A percentile compares a stretch with the other conserved stretches of the same genome.
phyloP scores from a whole-genome alignment of 192 early-diverging fungal species.

The Podochytrium sp. region DNA sequence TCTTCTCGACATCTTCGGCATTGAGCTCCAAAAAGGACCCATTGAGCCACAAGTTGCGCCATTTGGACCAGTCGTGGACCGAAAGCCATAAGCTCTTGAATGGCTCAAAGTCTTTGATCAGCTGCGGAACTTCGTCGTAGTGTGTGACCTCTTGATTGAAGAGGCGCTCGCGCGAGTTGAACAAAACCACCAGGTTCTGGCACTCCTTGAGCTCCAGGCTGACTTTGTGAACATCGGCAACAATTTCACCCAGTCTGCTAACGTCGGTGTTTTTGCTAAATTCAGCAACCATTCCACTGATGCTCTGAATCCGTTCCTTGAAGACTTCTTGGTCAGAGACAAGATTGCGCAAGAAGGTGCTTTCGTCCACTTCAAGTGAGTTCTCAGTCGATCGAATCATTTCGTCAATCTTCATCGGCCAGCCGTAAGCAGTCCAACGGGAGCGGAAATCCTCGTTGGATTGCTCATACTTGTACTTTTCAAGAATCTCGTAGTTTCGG shows the following conservation, averaged over 20 bases:
- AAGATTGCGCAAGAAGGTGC: constrained; percentile 54
- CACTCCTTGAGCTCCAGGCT: constrained; percentile 59
- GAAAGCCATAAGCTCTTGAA: constrained; percentile 63
- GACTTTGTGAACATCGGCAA: constrained; percentile 56
- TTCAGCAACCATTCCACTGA: constrained; percentile 54
- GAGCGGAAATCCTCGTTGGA: constrained; percentile 65
- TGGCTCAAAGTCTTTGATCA: constrained; percentile 63
- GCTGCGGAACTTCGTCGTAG: constrained; percentile 59
- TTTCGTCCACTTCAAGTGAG: constrained; percentile 54
- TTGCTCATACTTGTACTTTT: constrained; percentile 58
- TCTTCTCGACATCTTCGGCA: constrained; percentile 63
- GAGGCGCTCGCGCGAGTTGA: constrained; percentile 62
- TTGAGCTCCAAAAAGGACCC: constrained; percentile 61
- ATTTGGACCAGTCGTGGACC: constrained; percentile 62
- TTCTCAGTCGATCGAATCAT: constrained; percentile 50
- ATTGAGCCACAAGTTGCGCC: constrained; percentile 55
- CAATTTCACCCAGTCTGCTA: constrained; percentile 52
- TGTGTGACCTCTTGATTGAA: constrained; percentile 60
- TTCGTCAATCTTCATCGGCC: constrained; percentile 62
- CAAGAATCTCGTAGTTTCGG: constrained; percentile 58
- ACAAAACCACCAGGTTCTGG: constrained; percentile 50
- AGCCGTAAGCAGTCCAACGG: constrained; percentile 55
- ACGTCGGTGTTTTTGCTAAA: constrained; percentile 58
- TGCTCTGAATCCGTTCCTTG: constrained; percentile 57
- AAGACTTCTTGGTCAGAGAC: constrained; percentile 65